Base-by-base conservation (phyloP, 176 grass and related monocot species). In the Oryza rufipogon region DNA sequence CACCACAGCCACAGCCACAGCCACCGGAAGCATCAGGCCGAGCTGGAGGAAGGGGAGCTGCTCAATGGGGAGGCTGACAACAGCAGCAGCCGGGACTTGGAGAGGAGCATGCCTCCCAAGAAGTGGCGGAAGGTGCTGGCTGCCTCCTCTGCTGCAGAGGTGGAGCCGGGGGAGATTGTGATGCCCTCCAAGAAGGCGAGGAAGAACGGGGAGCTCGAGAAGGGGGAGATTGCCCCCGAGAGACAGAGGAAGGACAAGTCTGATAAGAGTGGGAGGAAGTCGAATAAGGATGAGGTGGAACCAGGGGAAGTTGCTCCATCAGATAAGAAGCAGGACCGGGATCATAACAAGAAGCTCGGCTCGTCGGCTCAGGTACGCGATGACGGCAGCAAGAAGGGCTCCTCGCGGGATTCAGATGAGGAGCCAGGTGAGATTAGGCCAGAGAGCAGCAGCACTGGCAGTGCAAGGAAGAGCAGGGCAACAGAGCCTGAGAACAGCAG, bases 11-110 rank as follows among this genome's bases (percentile, higher is more conserved):
- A 85, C 9, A 66, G 78, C 60, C 70, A 86, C 84, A 58, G 30
- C 60, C 74, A 84, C 84, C 65, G 30, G 75, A 84, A 87, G 77
- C 81, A 79, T n/a, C 72, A 83, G 63, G 82, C 80, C 3, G 93
- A 99, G 68, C 83, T 99, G 73, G 96, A 99, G 89, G 97, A 99
- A 73, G 97, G 97, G 32, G 97, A 99, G 85, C 86, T 96, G 56
- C 90, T 91, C 36, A 91, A 89, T 83, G 95, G 95, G 47, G 95
- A 94, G 71, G 23, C 68, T 20, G 80, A 66, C 3, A 86, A 66
- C 5, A 86, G 38, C 38, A 78, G 77, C 38, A 78, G 77, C 0
- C 45, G 84, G 52, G 42, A 86, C 51, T 13, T 91, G 12, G 93
- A 90, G 64, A 90, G 91, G 88, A 87, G 80, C 30, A 87, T 88